Percentiles rank a stretch among this genome's conserved stretches.
phyloP scores from a whole-genome alignment of 1,284 basidiomycete species.

The Ganoderma lucidum region DNA sequence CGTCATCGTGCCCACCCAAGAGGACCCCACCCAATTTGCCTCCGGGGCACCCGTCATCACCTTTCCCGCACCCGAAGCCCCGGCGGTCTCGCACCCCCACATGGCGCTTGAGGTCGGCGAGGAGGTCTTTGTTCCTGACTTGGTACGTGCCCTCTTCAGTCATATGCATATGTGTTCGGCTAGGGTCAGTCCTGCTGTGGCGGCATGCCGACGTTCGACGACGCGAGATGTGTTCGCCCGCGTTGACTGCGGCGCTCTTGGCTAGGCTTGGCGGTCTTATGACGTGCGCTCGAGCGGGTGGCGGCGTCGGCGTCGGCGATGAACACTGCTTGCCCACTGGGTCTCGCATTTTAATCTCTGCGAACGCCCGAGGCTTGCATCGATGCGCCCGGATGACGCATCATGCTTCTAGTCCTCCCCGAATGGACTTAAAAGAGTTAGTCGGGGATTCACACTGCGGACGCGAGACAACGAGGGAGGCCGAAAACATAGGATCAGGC shows the following conservation, averaged over 20 bases:
- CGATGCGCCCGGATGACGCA: not conserved
- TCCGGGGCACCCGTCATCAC: slow-evolving; percentile 53
- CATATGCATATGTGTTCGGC: not conserved
- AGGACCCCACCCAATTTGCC: slow-evolving; percentile 51
- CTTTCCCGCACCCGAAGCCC: slow-evolving; percentile 57
- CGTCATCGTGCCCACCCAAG: slow-evolving; percentile 56
- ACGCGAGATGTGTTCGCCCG: not conserved
- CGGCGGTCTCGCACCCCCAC: slow-evolving; percentile 64
- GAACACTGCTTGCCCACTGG: not conserved
- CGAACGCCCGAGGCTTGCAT: not conserved
- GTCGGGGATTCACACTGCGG: not conserved
- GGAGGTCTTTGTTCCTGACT: slow-evolving; percentile 71
- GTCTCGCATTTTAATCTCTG: not conserved
- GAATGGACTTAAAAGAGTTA: not conserved
- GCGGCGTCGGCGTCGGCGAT: not conserved
- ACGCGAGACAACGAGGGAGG: not conserved
- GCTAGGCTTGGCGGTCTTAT: not conserved
- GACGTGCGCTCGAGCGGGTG: not conserved
- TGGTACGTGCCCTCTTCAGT: slow-evolving; percentile 49
- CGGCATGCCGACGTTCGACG: not conserved
- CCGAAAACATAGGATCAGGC: slow-evolving; percentile 3
- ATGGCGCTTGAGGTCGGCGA: slow-evolving; percentile 61
- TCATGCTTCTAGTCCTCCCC: not conserved
- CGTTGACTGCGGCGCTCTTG: not conserved
- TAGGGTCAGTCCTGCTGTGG: not conserved